Evolutionary conservation across 2,329 filamentous ascomycete genomes (phyloP).

Genomic region (Ophiostoma novo-ulmi): DNA sequence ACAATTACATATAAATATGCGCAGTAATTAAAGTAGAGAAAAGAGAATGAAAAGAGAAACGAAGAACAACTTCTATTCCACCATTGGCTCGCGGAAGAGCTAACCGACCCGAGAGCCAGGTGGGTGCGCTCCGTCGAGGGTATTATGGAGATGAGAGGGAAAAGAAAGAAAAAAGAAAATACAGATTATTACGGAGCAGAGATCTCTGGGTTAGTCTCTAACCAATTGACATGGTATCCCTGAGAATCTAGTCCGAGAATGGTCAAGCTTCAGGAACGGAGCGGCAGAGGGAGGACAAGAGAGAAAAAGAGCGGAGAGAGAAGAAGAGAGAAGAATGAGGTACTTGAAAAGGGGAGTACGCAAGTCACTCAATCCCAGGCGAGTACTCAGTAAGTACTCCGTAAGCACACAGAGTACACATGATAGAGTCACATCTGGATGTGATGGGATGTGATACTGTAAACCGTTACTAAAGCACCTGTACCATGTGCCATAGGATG

Average conservation of each 20-base stretch:
- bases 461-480: neutral
- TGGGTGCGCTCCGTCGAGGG: neutral
- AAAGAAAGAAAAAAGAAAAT: neutral
- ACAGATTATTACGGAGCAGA: neutral
- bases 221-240: constrained; percentile 32
- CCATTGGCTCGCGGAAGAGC: constrained; percentile 6
- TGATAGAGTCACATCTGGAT: neutral
- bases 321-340: neutral
- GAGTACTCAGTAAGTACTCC: neutral
- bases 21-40: neutral
- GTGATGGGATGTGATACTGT: constrained; percentile 6
- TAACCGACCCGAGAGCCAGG: constrained; percentile 8
- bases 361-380: neutral
- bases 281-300: neutral
- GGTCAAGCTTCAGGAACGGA: constrained; percentile 24
- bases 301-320: constrained; percentile 18
- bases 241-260: constrained; percentile 10
- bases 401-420: neutral
- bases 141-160: neutral
- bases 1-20: neutral
- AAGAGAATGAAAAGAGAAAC: too few species aligned
- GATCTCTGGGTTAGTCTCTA: neutral
- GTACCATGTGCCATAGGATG: neutral
- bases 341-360: constrained; percentile 4
- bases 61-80: neutral